phyloP scores from a whole-genome alignment of 2,329 filamentous ascomycete species.

The Paecilomyces sp. region DNA sequence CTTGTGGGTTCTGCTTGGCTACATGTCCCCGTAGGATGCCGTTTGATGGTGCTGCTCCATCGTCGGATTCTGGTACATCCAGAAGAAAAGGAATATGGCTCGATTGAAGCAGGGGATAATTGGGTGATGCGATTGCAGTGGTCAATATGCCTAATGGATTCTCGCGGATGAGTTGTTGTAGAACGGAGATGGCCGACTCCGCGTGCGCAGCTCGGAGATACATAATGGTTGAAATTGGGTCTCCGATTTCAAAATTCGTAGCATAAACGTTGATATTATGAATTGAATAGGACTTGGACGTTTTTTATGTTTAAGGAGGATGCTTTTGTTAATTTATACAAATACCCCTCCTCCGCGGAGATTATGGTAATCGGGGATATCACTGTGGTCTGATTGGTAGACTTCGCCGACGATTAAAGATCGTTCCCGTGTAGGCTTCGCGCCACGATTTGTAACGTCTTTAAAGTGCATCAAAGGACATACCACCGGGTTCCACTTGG shows the following conservation, averaged over 20 bases:
- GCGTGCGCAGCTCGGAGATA: slow-evolving; percentile 50
- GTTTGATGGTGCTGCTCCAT: slow-evolving; percentile 17
- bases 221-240: slow-evolving; percentile 35
- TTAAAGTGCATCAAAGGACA: background rate
- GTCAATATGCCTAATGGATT: slow-evolving; percentile 58
- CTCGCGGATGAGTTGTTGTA: slow-evolving; percentile 51
- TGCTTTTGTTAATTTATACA: background rate
- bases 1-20: slow-evolving; percentile 57
- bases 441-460: background rate
- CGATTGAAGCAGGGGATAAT: slow-evolving; percentile 47
- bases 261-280: background rate
- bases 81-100: slow-evolving; percentile 57
- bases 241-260: background rate
- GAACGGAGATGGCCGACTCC: slow-evolving; percentile 42
- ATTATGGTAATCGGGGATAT: background rate
- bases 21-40: slow-evolving; percentile 54
- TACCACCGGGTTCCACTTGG: background rate
- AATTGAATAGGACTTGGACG: too few relatives aligned
- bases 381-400: background rate
- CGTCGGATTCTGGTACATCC: slow-evolving; percentile 33
- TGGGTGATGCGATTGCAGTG: slow-evolving; percentile 49
- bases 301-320: too few relatives aligned
- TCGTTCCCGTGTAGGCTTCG: background rate
- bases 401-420: background rate
- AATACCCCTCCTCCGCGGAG: background rate